A percentile compares a stretch with the other conserved stretches of the same genome.
phyloP scores from a whole-genome alignment of 2,329 filamentous ascomycete genomes.

The Trichoderma koningii region DNA sequence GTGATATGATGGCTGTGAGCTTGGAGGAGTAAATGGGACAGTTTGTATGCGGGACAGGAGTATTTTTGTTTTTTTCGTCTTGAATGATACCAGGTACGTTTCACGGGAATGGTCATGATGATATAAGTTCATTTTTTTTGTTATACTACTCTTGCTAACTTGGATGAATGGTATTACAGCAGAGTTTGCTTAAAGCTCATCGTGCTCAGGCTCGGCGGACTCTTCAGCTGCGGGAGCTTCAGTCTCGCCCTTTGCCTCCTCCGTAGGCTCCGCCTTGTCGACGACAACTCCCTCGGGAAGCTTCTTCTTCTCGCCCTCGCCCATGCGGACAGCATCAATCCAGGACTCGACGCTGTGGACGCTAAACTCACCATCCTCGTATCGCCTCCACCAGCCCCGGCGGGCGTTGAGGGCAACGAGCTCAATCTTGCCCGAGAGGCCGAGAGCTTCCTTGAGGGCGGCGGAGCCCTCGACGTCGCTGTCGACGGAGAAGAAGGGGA shows the following conservation, averaged over 20 bases:
- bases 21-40: slow-evolving; percentile 43
- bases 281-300: slow-evolving; percentile 64
- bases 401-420: slow-evolving; percentile 83
- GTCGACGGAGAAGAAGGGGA: slow-evolving; percentile 81
- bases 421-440: slow-evolving; percentile 63
- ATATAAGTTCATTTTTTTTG: slow-evolving; percentile 4
- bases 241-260: slow-evolving; percentile 27
- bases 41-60: background rate
- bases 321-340: slow-evolving; percentile 89
- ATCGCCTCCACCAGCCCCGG: slow-evolving; percentile 81
- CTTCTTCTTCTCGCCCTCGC: slow-evolving; percentile 79
- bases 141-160: slow-evolving; percentile 15
- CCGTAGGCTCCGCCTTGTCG: slow-evolving; percentile 31
- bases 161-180: background rate
- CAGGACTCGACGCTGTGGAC: slow-evolving; percentile 71
- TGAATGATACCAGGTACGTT: slow-evolving; percentile 26
- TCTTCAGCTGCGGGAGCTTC: slow-evolving; percentile 36
- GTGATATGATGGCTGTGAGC: slow-evolving; percentile 54
- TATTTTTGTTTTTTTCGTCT: background rate
- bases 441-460: slow-evolving; percentile 56
- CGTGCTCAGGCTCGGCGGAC: slow-evolving; percentile 44
- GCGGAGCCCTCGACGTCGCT: slow-evolving; percentile 43
- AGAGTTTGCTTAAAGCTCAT: slow-evolving; percentile 51
- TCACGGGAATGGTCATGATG: background rate
- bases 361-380: slow-evolving; percentile 62